Base-by-base conservation (phyloP, 192 early-diverging fungal genomes). In the Kickxella alabastrina region DNA sequence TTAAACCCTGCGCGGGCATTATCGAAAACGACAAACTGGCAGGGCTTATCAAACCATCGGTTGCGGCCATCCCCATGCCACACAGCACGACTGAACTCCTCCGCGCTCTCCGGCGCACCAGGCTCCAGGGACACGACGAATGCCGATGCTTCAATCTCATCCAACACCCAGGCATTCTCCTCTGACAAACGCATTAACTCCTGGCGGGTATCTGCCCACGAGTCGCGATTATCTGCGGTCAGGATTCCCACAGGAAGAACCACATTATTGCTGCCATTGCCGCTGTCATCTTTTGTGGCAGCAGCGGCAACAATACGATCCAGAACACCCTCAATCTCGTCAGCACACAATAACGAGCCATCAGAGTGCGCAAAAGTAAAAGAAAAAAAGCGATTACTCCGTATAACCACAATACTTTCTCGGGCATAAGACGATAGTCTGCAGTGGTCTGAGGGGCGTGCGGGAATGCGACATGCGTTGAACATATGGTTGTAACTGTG, bases 401-500 rank as follows among this genome's bases (percentile, higher is more conserved):
- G 85, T 26, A 92, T 78, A 36, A 94, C 92, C 9, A 87, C 76
- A 12, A 97, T 72, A 54, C 92, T 87, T 52, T 86, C 82, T 77
- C 93, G 87, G 1, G 35, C 34, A 15, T 92, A 91, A 36, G 88
- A 82, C 25, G 76, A 80, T 5, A 65, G 80, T n/a, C 75, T 68
- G 27, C 87, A 90, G 45, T 80, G 74, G 72, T 99, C 96, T 7
- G 86, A 85, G 7, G 93, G 92, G 55, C 90, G 87, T 29, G 77
- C 58, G 23, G 96, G 94, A 49, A 94, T 88, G 44, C 96, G 87
- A 71, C 89, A 92, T 18, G 92, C 85, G 66, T 97, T 93, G 82
- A 99, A 99, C 89, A 99, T 85, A 69, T 85, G 93, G 75, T 91
- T 87, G 82, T 93, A 96, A 46, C 91, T 90, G 40, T 91, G 83